Conservation (phyloP, 495 filamentous ascomycete species). For the Rhizodiscina lignyota region DNA sequence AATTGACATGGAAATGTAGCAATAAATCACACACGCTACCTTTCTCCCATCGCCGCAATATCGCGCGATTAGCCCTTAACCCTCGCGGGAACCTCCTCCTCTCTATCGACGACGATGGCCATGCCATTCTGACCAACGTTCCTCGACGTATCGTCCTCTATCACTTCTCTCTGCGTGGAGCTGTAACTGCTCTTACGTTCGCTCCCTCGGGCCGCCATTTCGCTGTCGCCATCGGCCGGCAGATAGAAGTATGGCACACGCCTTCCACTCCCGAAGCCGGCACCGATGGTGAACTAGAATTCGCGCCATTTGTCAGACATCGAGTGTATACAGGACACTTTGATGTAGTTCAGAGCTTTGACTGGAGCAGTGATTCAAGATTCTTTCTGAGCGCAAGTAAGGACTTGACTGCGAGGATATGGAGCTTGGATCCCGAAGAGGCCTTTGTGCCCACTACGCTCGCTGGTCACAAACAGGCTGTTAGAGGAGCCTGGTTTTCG, state of each 20-base stretch:
- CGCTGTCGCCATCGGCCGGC: conserved; percentile 66
- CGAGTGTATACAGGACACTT: conserved; percentile 76
- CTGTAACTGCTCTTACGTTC: conserved; percentile 72
- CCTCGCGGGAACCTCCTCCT: conserved; percentile 82
- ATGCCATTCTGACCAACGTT: conserved; percentile 80
- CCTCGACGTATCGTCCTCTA: conserved; percentile 70
- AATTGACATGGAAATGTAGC: conserved; percentile 28
- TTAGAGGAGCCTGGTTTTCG: conserved; percentile 83
- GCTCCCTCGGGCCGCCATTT: conserved; percentile 85
- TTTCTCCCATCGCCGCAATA: conserved; percentile 86
- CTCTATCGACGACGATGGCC: conserved; percentile 85
- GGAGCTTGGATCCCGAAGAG: conserved; percentile 76
- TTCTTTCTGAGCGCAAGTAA: conserved; percentile 86
- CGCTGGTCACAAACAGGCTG: conserved; percentile 73
- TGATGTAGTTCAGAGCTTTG: conserved; percentile 64
- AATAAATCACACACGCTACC: conserved; percentile 94
- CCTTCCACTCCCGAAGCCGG: conserved; percentile 68
- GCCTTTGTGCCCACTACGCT: conserved; percentile 79
- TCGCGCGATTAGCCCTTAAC: conserved; percentile 69
- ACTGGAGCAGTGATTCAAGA: conserved; percentile 89
- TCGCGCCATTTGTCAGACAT: conserved; percentile 84
- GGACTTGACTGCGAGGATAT: conserved; percentile 84
- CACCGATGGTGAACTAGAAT: conserved; percentile 71
- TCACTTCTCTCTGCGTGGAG: conserved; percentile 82
- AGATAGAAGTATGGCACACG: conserved; percentile 89